Evolutionary conservation across 805 yeast genomes (phyloP).

Genomic region (Lipomyces sp.): DNA sequence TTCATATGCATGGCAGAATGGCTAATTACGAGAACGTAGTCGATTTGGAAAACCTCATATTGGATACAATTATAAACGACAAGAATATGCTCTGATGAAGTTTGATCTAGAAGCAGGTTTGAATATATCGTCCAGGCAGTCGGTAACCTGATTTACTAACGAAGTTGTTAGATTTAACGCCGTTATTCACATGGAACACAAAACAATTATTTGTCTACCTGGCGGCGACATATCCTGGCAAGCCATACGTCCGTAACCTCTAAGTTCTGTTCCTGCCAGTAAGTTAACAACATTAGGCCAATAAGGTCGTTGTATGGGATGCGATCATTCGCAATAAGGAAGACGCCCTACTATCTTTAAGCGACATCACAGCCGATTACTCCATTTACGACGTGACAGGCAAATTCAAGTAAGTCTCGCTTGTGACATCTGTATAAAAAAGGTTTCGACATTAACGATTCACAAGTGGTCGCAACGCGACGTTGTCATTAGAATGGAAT

Average conservation of each 20-base stretch:
- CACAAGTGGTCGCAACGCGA: constrained; percentile 63
- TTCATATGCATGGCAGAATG: constrained; percentile 29
- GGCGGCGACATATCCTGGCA: constrained; percentile 78
- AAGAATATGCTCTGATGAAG: constrained; percentile 66
- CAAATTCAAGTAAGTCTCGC: constrained; percentile 45
- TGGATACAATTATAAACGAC: constrained; percentile 68
- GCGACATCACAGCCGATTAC: constrained; percentile 68
- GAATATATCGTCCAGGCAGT: constrained; percentile 4
- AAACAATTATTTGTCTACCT: constrained; percentile 92
- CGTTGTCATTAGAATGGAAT: constrained; percentile 80
- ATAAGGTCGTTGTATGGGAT: constrained; percentile 90
- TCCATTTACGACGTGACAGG: constrained; percentile 84
- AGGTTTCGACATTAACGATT: constrained; percentile 8
- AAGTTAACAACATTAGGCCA: constrained; percentile 16
- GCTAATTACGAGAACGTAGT: constrained; percentile 11
- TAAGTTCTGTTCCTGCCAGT: background rate
- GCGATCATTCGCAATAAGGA: constrained; percentile 65
- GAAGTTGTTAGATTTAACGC: constrained; percentile 60
- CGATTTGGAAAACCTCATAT: constrained; percentile 55
- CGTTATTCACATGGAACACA: constrained; percentile 94
- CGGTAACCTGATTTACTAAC: background rate
- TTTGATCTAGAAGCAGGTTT: constrained; percentile 66
- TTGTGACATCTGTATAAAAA: background rate
- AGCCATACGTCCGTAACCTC: constrained; percentile 42
- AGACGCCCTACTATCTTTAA: constrained; percentile 61